These are phyloP conservation scores for Trypethelium eluteriae DNA, from an alignment of 495 filamentous ascomycete genomes.

Conservation along the genomic window DNA sequence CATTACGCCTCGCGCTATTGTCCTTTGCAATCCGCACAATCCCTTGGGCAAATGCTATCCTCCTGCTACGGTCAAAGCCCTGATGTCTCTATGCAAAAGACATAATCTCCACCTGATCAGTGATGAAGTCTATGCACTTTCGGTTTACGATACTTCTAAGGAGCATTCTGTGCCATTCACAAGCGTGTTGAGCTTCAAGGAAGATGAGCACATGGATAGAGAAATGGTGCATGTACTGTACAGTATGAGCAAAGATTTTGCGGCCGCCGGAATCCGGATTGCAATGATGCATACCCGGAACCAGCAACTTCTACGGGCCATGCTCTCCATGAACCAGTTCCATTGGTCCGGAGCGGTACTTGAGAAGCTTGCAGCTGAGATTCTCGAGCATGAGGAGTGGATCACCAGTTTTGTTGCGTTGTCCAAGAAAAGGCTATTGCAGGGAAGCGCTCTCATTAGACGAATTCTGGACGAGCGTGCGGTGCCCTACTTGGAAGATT, in stretches of 20 bases:
- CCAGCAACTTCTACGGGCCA: slow-evolving; percentile 35
- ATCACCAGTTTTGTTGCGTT: slow-evolving; percentile 40
- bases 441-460: slow-evolving; percentile 35
- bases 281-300: slow-evolving; percentile 50
- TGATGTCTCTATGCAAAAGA: slow-evolving; percentile 19
- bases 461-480: slow-evolving; percentile 34
- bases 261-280: slow-evolving; percentile 48
- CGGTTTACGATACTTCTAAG: slow-evolving; percentile 41
- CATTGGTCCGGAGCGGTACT: slow-evolving; percentile 41
- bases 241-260: slow-evolving; percentile 57
- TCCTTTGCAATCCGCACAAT: slow-evolving; percentile 22
- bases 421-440: slow-evolving; percentile 36
- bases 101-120: slow-evolving; percentile 17
- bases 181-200: slow-evolving; percentile 47
- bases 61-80: background rate
- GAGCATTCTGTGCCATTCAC: slow-evolving; percentile 39
- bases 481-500: slow-evolving; percentile 37
- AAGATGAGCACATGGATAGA: slow-evolving; percentile 43
- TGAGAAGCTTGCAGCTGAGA: slow-evolving; percentile 38
- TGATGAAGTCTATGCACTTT: slow-evolving; percentile 34
- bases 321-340: slow-evolving; percentile 39
- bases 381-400: slow-evolving; percentile 46
- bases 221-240: slow-evolving; percentile 51
- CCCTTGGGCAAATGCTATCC: slow-evolving; percentile 20
- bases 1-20: slow-evolving; percentile 15